These are phyloP conservation scores for Xylariaceae sp. DNA, from an alignment of 2,329 filamentous ascomycete species.

Conservation along the genomic window DNA sequence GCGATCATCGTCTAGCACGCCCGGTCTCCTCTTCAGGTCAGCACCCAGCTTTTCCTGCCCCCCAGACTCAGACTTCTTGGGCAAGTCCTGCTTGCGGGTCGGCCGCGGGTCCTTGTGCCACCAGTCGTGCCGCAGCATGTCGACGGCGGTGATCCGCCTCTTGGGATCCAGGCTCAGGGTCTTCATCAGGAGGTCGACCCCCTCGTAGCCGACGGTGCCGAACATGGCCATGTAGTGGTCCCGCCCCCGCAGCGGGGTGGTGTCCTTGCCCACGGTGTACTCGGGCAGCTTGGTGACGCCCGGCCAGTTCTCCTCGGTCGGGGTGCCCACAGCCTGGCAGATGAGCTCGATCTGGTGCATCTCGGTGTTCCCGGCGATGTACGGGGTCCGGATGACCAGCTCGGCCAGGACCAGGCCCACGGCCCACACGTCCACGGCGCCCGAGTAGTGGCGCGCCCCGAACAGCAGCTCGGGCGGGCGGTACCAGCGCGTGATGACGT, in stretches of 20 bases:
- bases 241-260: constrained; percentile 53
- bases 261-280: constrained; percentile 64
- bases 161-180: constrained; percentile 83
- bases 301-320: constrained; percentile 92
- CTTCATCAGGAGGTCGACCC: constrained; percentile 80
- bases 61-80: constrained; percentile 63
- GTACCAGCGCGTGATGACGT: constrained; percentile 97
- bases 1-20: constrained; percentile 60
- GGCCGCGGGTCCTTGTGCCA: constrained; percentile 80
- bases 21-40: constrained; percentile 71
- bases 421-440: constrained; percentile 90
- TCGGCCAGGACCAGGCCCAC: constrained; percentile 91
- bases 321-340: constrained; percentile 77
- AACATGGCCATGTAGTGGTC: constrained; percentile 73
- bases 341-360: constrained; percentile 81
- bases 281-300: constrained; percentile 74
- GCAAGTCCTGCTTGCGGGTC: constrained; percentile 73
- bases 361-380: constrained; percentile 76
- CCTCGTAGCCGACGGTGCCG: constrained; percentile 69
- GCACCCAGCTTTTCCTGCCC: constrained; percentile 68
- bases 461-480: constrained; percentile 89
- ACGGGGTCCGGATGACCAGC: constrained; percentile 73
- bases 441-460: constrained; percentile 80
- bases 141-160: constrained; percentile 68
- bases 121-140: constrained; percentile 76